Base-by-base conservation (phyloP, 2,329 filamentous ascomycete genomes). In the Metarhizium rileyi region DNA sequence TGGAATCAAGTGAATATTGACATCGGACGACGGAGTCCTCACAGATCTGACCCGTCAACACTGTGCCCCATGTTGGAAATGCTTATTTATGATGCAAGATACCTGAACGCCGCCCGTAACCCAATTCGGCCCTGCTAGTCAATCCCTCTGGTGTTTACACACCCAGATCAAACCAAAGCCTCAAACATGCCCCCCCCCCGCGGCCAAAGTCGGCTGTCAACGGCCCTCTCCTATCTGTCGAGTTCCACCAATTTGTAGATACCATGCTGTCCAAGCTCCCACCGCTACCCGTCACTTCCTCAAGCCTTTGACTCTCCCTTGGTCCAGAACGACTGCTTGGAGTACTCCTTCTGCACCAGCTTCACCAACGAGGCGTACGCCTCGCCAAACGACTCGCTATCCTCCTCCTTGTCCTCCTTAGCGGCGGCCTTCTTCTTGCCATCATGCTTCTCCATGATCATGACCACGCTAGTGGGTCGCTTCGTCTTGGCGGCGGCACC, bases 401-500 rank as follows among this genome's bases (percentile, higher is more conserved):
- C 70, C 51, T 67, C 69, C 33, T 68, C 72, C 56, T 73, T 69
- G 57, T 70, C 69, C 54, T 69, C 73, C 62, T 66, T 63, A 44
- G 66, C 70, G 58, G 66, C 69, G 59, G 65, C 22, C 54, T 67
- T 68, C 62, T 73, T 76, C 62, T 70, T 69, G 54, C 60, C 70
- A 59, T 70, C 66, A 48, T 66, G 63, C 68, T 76, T 77, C 68
- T 82, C 79, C 64, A 78, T 78, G 61, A 86, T 81, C 90, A 98
- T 95, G 60, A 96, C 89, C 49, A 98, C 93, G 67, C 87, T 94
- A 33, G 93, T 98, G 46, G 93, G 93, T 56, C 93, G 78, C 83
- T 97, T 98, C 46, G 93, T 98, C 68, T 85, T 87, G 53, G 90
- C 90, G 3, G 93, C 91, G 59, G 88, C 87, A 63, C 93, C 93